These are phyloP conservation scores for Stenocarpella maydis DNA, from an alignment of 2,329 filamentous ascomycete species.

Conservation along the genomic window DNA sequence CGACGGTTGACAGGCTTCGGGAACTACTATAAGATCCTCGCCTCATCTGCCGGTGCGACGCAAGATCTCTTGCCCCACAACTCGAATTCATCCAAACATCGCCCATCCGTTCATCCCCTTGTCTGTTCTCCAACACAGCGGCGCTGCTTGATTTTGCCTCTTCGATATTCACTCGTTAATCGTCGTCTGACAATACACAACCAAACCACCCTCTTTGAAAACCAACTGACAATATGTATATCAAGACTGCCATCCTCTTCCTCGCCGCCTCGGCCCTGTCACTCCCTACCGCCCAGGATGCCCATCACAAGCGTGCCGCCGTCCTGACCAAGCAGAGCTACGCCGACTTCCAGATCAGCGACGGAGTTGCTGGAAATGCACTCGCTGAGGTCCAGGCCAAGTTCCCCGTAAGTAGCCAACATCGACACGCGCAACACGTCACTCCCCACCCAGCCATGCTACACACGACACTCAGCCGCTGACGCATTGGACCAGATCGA, in stretches of 20 bases:
- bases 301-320: constrained; percentile 41
- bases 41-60: constrained; percentile 15
- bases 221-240: constrained; percentile 47
- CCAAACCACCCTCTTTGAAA: constrained; percentile 13
- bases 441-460: not conserved
- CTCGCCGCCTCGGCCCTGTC: constrained; percentile 47
- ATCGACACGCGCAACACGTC: not conserved
- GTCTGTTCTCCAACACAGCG: constrained; percentile 31
- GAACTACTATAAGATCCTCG: constrained; percentile 27
- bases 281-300: constrained; percentile 39
- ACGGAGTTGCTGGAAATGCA: constrained; percentile 60
- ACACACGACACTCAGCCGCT: not conserved
- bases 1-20: not conserved
- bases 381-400: constrained; percentile 61
- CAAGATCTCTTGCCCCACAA: not conserved
- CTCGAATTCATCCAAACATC: constrained; percentile 18
- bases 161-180: constrained; percentile 29
- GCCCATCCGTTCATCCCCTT: constrained; percentile 20
- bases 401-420: constrained; percentile 55
- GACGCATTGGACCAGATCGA: constrained; percentile 47
- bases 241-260: constrained; percentile 49
- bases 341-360: constrained; percentile 57
- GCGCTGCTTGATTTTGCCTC: constrained; percentile 31
- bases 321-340: constrained; percentile 44
- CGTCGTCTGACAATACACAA: not conserved